Conservation (phyloP, 2,329 filamentous ascomycete species). For the Rutstroemia sp. region DNA sequence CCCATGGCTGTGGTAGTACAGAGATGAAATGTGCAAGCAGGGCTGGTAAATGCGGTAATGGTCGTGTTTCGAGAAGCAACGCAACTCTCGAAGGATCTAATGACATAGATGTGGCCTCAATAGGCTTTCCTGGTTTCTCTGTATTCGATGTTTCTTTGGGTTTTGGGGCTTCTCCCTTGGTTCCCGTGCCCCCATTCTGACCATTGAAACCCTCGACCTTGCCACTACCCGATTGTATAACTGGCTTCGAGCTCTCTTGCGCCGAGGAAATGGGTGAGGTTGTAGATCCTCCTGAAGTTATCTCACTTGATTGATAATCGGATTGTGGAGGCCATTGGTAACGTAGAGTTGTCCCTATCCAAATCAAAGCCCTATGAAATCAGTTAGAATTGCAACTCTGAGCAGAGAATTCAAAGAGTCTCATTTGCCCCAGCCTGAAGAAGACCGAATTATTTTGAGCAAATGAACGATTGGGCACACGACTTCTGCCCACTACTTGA, state of each 20-base stretch:
- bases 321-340: background rate
- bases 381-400: background rate
- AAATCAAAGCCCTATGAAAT: background rate
- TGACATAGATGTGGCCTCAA: background rate
- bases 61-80: slow-evolving; percentile 47
- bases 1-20: slow-evolving; percentile 48
- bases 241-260: background rate
- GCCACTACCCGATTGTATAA: background rate
- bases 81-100: slow-evolving; percentile 45
- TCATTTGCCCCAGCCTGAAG: background rate
- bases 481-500: too few relatives aligned
- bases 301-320: background rate
- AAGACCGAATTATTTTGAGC: background rate
- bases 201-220: background rate
- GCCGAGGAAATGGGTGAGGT: background rate
- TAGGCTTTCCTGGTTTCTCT: background rate
- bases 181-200: background rate
- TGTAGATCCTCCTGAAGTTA: background rate
- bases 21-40: slow-evolving; percentile 48
- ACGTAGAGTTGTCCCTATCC: background rate
- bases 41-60: slow-evolving; percentile 42
- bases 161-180: background rate
- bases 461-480: too few relatives aligned
- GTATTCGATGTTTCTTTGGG: background rate
- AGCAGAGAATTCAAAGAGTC: background rate